Percentiles rank a stretch among this genome's conserved stretches.
Conservation (phyloP, 768 basidiomycete species). For the Boletus insuetus region DNA sequence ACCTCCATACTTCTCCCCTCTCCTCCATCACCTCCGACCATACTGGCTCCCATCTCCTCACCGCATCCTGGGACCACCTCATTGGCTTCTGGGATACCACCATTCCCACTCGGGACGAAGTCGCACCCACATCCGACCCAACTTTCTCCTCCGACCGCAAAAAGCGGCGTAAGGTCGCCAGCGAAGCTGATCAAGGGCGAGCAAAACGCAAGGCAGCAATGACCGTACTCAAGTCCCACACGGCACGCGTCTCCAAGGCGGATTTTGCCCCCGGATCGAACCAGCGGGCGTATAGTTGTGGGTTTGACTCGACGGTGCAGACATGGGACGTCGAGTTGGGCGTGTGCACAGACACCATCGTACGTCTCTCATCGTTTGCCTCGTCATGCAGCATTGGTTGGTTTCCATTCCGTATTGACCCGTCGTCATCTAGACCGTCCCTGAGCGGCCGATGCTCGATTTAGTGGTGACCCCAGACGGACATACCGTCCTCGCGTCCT, state of each 20-base stretch:
- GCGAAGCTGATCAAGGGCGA: conserved; percentile 27
- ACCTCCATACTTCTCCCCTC: conserved; percentile 80
- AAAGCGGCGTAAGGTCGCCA: conserved; percentile 58
- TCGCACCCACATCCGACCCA: conserved; percentile 26
- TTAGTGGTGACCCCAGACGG: conserved; percentile 48
- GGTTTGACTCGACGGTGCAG: conserved; percentile 88
- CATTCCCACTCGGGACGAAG: conserved; percentile 63
- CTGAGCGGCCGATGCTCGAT: conserved; percentile 75
- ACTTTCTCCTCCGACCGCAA: conserved; percentile 35
- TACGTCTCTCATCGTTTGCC: conserved; percentile 26
- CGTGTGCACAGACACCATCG: conserved; percentile 66
- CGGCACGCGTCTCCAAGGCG: conserved; percentile 73
- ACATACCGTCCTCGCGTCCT: conserved; percentile 53
- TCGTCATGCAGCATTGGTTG: too few relatives aligned
- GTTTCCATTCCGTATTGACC: background rate
- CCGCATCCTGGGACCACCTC: conserved; percentile 84
- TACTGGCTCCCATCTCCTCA: conserved; percentile 65
- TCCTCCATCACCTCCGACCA: conserved; percentile 62
- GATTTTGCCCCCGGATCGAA: conserved; percentile 46
- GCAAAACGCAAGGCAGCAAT: conserved; percentile 65
- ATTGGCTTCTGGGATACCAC: conserved; percentile 78
- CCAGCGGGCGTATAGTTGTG: conserved; percentile 65
- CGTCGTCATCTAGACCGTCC: conserved; percentile 45
- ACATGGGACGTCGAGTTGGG: conserved; percentile 85
- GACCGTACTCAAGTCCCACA: conserved; percentile 79